A percentile compares a stretch with the other conserved stretches of the same genome.
These are phyloP conservation scores for Eucalyptus globulus DNA, from an alignment of 345 rosid species.

Conservation along the genomic window DNA sequence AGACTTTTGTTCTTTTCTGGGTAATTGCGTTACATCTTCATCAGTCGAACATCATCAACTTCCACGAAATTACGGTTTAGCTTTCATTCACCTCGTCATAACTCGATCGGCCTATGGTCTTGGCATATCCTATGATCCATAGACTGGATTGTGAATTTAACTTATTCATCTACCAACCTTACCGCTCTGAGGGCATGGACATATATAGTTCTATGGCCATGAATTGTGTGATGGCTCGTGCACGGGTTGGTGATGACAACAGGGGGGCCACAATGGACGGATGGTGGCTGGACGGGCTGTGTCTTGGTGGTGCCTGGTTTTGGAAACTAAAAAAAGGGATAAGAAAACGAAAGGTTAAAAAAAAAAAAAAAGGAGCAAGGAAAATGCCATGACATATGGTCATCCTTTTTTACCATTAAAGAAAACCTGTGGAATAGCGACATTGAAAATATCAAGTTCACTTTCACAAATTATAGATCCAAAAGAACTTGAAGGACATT, in stretches of 20 bases:
- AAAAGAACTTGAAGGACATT: not conserved
- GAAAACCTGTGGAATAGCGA: not conserved
- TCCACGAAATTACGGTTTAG: not conserved
- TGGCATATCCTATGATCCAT: not conserved
- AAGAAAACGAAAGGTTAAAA: rapidly evolving
- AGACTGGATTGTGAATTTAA: too few relatives aligned
- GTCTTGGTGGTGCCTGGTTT: not conserved
- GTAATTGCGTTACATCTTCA: not conserved
- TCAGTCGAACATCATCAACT: not conserved
- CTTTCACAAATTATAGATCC: not conserved
- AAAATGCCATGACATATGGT: not conserved
- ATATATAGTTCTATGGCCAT: too few relatives aligned
- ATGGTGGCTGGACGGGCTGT: rapidly evolving
- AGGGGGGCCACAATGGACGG: rapidly evolving
- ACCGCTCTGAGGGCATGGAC: rapidly evolving
- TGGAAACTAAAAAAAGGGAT: not conserved
- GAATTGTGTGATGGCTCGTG: not conserved
- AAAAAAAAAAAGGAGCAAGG: too few relatives aligned
- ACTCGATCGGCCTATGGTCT: not conserved
- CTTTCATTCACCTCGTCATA: rapidly evolving
- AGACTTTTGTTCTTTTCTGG: not conserved
- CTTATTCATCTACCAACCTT: too few relatives aligned
- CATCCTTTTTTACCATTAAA: not conserved
- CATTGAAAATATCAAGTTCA: too few relatives aligned
- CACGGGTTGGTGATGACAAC: rapidly evolving